phyloP scores from a whole-genome alignment of 306 rosid genomes.

The Dalbergia cochinchinensis region DNA sequence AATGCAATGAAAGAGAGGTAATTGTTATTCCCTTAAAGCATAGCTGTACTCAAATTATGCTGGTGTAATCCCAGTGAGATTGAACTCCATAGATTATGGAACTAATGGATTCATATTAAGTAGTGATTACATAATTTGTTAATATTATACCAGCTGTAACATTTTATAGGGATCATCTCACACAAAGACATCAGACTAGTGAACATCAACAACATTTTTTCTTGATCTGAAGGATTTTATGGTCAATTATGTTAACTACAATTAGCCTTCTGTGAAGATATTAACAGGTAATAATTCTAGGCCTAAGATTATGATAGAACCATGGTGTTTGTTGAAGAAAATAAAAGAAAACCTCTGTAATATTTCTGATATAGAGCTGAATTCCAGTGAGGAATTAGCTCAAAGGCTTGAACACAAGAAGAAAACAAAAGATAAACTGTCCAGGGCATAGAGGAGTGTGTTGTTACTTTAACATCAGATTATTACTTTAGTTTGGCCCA shows the following conservation, averaged over 20 bases:
- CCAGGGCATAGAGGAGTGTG: no score
- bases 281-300: not conserved
- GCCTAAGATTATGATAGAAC: not conserved
- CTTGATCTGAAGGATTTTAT: conserved; percentile 6
- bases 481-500: conserved; percentile 36
- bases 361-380: no score
- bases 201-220: conserved; percentile 7
- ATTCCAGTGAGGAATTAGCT: no score
- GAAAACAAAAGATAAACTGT: no score
- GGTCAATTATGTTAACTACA: conserved; percentile 21
- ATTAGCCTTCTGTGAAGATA: conserved; percentile 28
- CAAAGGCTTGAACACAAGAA: no score
- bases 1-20: conserved; percentile 17
- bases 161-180: conserved; percentile 19
- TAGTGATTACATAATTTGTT: conserved; percentile 34
- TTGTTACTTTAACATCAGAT: not conserved
- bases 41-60: conserved; percentile 18
- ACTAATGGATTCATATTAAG: conserved; percentile 19
- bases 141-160: not conserved
- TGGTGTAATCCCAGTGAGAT: conserved; percentile 16
- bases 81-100: conserved; percentile 28
- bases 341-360: no score
- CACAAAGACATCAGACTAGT: conserved; percentile 26
- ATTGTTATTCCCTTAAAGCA: conserved; percentile 32
- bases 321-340: no score